Evolutionary conservation across 768 basidiomycete species (phyloP).

Genomic region (Phaeotremella fagi): DNA sequence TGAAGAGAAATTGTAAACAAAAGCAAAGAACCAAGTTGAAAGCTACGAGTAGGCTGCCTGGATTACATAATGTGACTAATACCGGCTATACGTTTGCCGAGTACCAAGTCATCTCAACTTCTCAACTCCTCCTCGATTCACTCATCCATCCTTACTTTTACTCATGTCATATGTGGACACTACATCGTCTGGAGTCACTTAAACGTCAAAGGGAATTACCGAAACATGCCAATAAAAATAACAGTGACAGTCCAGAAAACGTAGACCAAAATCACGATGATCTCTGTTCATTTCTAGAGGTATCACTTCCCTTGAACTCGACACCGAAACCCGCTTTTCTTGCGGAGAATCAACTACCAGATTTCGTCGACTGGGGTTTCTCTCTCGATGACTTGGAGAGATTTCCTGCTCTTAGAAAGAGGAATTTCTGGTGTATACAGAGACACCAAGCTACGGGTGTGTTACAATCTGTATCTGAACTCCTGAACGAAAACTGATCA

Average conservation of each 20-base stretch:
- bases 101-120: too few relatives aligned
- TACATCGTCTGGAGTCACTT: neutral
- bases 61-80: too few relatives aligned
- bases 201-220: neutral
- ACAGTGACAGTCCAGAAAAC: neutral
- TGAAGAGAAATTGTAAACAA: too few relatives aligned
- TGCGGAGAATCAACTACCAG: too few relatives aligned
- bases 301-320: too few relatives aligned
- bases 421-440: constrained; percentile 44
- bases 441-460: constrained; percentile 37
- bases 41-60: too few relatives aligned
- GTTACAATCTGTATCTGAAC: neutral
- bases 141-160: neutral
- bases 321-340: too few relatives aligned
- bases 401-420: constrained; percentile 30
- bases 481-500: neutral
- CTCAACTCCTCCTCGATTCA: too few relatives aligned
- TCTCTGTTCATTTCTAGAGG: too few relatives aligned
- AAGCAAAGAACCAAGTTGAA: too few relatives aligned
- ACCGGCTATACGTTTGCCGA: too few relatives aligned
- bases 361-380: constrained; percentile 23
- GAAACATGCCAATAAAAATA: neutral
- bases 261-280: too few relatives aligned
- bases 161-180: neutral
- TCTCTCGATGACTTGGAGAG: constrained; percentile 17